phyloP scores from a whole-genome alignment of 257 asterid genomes.

The Verbena officinalis region DNA sequence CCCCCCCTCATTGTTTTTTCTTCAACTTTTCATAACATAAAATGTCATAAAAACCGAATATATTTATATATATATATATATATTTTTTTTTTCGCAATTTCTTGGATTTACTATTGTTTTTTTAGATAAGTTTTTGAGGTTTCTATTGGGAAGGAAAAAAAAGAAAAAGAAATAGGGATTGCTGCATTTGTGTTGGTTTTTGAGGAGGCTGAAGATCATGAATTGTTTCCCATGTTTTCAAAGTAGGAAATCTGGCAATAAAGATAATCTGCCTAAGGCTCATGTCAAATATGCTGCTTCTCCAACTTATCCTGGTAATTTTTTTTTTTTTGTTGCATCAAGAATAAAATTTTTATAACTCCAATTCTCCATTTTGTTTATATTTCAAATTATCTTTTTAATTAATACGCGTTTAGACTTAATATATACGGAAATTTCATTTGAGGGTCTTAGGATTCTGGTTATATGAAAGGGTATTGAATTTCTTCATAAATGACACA shows the following conservation, averaged over 20 bases:
- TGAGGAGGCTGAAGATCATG: conserved; percentile 38
- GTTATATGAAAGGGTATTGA: background rate
- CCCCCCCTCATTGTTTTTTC: background rate
- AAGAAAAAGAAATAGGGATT: conserved; percentile 5
- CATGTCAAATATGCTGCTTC: conserved; percentile 30
- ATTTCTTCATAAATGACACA: background rate
- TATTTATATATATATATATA: background rate
- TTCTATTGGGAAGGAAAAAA: no score
- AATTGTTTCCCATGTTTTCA: conserved; percentile 74
- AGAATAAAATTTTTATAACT: no score
- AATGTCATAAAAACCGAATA: background rate
- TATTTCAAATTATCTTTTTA: no score
- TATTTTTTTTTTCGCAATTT: conserved; percentile 1
- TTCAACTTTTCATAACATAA: background rate
- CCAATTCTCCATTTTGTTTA: no score
- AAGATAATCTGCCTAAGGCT: conserved; percentile 40
- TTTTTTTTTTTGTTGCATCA: background rate
- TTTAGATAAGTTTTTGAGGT: background rate
- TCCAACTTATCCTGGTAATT: conserved; percentile 38
- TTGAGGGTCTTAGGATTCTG: no score
- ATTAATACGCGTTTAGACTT: no score
- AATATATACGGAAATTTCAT: no score
- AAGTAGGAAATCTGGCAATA: conserved; percentile 32
- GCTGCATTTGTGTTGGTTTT: background rate
- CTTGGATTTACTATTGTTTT: conserved; percentile 6